phyloP scores from a whole-genome alignment of 73 alveolate genomes.

The Tetrahymena borealis region DNA sequence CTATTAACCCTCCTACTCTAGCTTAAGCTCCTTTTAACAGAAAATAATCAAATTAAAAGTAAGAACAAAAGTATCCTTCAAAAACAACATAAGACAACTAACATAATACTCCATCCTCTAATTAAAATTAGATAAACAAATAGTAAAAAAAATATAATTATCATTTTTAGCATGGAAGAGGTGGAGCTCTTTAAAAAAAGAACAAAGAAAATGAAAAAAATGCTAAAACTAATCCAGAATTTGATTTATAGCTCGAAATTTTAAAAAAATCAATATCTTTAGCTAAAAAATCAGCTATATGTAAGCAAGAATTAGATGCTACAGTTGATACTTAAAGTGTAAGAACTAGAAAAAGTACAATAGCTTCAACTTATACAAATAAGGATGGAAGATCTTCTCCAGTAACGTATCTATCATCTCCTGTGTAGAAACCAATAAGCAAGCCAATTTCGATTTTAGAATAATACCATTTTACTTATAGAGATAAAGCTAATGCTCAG shows the following conservation, averaged over 20 bases:
- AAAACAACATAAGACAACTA: too few relatives aligned
- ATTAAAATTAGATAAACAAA: too few relatives aligned
- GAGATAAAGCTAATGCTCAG: neutral
- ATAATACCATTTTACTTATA: neutral
- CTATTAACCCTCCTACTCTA: too few relatives aligned
- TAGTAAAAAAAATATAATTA: too few relatives aligned
- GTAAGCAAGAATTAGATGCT: neutral
- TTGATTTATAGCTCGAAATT: neutral
- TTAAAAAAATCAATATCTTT: neutral
- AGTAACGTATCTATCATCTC: neutral
- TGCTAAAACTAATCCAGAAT: too few relatives aligned
- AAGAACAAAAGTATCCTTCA: too few relatives aligned
- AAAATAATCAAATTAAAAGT: too few relatives aligned
- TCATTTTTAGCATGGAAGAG: too few relatives aligned
- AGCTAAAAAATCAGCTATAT: neutral
- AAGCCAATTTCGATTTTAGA: neutral
- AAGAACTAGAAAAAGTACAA: neutral
- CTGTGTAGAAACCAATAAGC: neutral
- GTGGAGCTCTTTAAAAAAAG: too few relatives aligned
- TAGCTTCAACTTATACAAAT: neutral
- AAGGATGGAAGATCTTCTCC: neutral
- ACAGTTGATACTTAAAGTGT: neutral
- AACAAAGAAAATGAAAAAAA: too few relatives aligned
- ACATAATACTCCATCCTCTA: too few relatives aligned
- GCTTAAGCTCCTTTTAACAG: too few relatives aligned